Evolutionary conservation across 441 rosid species (phyloP).

Genomic region (Dalechampia spathulata): DNA sequence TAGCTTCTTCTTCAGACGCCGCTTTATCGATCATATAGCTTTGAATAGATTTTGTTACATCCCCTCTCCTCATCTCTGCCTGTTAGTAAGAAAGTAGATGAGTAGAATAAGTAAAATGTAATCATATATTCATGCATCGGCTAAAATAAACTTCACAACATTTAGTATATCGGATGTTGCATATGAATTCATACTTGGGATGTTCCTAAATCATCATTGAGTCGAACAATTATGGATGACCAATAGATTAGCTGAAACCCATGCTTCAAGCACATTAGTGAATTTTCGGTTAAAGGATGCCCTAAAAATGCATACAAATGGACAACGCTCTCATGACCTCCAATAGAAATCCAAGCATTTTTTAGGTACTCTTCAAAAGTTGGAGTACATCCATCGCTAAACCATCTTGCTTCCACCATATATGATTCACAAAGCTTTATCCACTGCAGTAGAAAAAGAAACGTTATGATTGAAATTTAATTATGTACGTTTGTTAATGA

Average conservation of each 20-base stretch:
- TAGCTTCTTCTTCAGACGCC: slow-evolving; percentile 17
- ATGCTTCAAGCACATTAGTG: slow-evolving; percentile 3
- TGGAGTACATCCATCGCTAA: slow-evolving; percentile 4
- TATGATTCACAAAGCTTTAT: slow-evolving; percentile 9
- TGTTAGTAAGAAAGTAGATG: not conserved
- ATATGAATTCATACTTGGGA: not conserved
- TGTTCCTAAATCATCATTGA: slow-evolving; percentile 1
- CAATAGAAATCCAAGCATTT: not conserved
- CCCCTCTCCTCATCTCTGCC: slow-evolving; percentile 23
- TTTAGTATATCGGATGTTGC: not conserved
- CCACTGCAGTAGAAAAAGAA: slow-evolving; percentile 18
- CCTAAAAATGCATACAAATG: not conserved
- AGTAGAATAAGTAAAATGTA: too few relatives aligned
- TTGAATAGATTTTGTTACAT: slow-evolving; percentile 11
- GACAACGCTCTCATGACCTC: not conserved
- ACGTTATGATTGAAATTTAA: too few relatives aligned
- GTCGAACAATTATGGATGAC: not conserved
- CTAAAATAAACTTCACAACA: not conserved
- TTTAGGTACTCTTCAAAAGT: slow-evolving; percentile 15
- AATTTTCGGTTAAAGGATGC: too few relatives aligned
- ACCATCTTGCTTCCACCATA: slow-evolving; percentile 27
- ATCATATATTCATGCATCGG: too few relatives aligned
- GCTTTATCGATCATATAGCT: slow-evolving; percentile 19
- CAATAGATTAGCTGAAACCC: not conserved
- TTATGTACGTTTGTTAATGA: too few relatives aligned